Evolutionary conservation across 2,329 filamentous ascomycete genomes (phyloP).

Genomic region (Ilyonectria sp.): DNA sequence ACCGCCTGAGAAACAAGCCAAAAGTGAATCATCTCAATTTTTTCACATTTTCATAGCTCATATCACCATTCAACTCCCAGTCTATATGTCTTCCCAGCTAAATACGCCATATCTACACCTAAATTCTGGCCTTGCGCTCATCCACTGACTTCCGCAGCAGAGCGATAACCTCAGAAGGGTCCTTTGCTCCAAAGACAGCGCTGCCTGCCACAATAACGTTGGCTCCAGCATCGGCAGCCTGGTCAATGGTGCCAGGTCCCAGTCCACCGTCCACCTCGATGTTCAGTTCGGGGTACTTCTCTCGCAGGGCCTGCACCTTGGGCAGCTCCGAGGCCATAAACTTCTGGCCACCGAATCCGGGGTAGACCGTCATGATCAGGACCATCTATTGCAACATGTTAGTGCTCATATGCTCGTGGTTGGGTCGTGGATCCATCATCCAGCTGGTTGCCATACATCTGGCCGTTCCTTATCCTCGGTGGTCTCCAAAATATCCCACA

Average conservation of each 20-base stretch:
- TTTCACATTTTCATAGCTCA: constrained; percentile 22
- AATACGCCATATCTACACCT: constrained; percentile 34
- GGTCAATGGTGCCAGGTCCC: constrained; percentile 89
- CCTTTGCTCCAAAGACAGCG: constrained; percentile 93
- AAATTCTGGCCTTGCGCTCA: constrained; percentile 59
- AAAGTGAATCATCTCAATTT: constrained; percentile 3
- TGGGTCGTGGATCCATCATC: neutral
- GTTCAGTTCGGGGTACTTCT: constrained; percentile 90
- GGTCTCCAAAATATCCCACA: constrained; percentile 90
- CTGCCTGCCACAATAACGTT: constrained; percentile 99
- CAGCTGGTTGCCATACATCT: constrained; percentile 77
- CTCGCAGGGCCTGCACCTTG: constrained; percentile 88
- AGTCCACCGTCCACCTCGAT: constrained; percentile 98
- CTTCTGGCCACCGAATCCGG: constrained; percentile 97
- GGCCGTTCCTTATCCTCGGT: constrained; percentile 82
- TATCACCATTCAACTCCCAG: constrained; percentile 37
- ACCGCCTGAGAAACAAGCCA: no score
- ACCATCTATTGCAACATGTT: constrained; percentile 80
- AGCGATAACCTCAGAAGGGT: constrained; percentile 89
- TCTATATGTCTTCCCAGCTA: constrained; percentile 32
- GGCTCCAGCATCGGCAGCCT: constrained; percentile 93
- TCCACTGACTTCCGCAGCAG: constrained; percentile 86
- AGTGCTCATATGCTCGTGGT: constrained; percentile 23
- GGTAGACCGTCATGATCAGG: constrained; percentile 97
- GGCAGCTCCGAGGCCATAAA: constrained; percentile 98